Conservation (phyloP, 345 rosid species). For the Draba incana region DNA sequence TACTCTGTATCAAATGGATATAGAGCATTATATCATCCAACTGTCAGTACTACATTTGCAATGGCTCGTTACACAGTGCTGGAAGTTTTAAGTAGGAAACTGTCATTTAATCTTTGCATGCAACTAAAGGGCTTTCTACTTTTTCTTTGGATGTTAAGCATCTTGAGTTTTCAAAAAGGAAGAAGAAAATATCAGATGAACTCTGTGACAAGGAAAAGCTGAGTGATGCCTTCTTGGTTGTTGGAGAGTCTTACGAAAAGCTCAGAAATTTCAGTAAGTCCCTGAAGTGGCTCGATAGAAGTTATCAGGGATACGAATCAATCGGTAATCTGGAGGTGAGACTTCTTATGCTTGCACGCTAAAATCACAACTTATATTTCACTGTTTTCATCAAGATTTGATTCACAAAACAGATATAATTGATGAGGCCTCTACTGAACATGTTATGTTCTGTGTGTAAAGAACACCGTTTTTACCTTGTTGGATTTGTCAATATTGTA, state of each 20-base stretch:
- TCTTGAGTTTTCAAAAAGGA: conserved; percentile 73
- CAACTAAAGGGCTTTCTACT: conserved; percentile 27
- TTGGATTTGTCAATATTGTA: conserved; percentile 14
- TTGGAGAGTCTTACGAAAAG: conserved; percentile 89
- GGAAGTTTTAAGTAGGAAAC: conserved; percentile 8
- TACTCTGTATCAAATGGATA: conserved; percentile 13
- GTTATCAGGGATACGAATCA: conserved; percentile 69
- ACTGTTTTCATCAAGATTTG: conserved; percentile 4
- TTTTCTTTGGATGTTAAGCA: conserved; percentile 58
- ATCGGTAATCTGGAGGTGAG: conserved; percentile 85
- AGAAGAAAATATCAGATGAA: conserved; percentile 68
- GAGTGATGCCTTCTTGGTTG: conserved; percentile 70
- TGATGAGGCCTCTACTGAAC: conserved; percentile 22
- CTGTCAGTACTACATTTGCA: conserved; percentile 7
- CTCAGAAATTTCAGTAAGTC: conserved; percentile 77
- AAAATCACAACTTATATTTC: conserved; percentile 19
- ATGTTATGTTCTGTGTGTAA: conserved; percentile 22
- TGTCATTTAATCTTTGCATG: conserved; percentile 11
- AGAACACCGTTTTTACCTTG: conserved; percentile 8
- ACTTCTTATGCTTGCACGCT: conserved; percentile 29
- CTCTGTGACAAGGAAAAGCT: conserved; percentile 86
- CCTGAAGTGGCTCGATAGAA: conserved; percentile 69
- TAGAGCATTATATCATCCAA: conserved; percentile 17
- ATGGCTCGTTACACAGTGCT: background rate
- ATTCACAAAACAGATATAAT: background rate